Evolutionary conservation across 371 early-diverging fungal genomes (phyloP), one percentile per base, ranked within the genome.

Genomic region (Mortierella sp.): DNA sequence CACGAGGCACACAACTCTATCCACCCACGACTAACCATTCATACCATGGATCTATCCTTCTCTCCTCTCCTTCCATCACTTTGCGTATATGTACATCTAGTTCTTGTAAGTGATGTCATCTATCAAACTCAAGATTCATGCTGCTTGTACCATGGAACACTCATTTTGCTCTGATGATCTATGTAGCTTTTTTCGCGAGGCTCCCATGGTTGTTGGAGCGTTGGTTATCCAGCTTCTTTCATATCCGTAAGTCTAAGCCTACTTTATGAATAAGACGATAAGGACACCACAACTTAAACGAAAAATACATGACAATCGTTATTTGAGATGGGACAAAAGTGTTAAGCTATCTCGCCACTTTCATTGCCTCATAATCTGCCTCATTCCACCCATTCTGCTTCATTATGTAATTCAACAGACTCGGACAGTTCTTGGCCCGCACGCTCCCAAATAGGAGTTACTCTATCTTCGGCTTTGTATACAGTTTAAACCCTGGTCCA

Each of bases 401-500:
- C 6, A 27, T 17, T 50, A 3, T 23, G 2, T 27, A 15, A 6
- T 39, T 31, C 28, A 15, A 7, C 12, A 73, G 73, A 2, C 27
- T 55, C 15, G 93, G 93, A 12, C 80, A 79, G 32, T 61, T 90
- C 19, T 70, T 90, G 73, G 88, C 85, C 12, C 60, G 81, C 32
- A 58, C 82, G n/a, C 56, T 91, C 31, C 90, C 90, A 15, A 54
- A 79, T 87, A 92, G 78, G 88, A 88, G 50, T 85, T 86, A 11
- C 76, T 89, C 26, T 82, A 86, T 43, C 78, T 84, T 55, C 79
- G 88, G 50, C 75, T 86, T 66, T 79, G 83, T 2, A 71, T 82
- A 31, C 60, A 81, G 52, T 60, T 81, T 90, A 46, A 93, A 93
- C 59, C 92, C 93, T 2, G 92, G 92, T 1, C 89, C 88, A 1